These are phyloP conservation scores for Trichoderma brevicompactum DNA, from an alignment of 2,329 filamentous ascomycete species.

Conservation along the genomic window DNA sequence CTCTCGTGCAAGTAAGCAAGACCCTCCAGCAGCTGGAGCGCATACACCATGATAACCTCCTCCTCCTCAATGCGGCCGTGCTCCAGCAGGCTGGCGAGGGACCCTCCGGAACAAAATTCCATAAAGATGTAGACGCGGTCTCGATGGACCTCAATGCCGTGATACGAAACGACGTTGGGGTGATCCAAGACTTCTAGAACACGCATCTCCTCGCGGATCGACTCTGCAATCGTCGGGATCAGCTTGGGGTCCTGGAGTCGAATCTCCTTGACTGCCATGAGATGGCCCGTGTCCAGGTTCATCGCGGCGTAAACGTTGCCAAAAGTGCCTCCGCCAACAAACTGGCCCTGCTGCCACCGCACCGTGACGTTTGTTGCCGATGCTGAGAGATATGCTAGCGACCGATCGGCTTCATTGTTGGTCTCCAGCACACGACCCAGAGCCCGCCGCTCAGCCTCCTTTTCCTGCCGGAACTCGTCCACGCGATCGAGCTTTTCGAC, in stretches of 20 bases:
- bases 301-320: conserved; percentile 97
- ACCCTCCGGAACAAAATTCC: conserved; percentile 98
- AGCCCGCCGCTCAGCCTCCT: conserved; percentile 82
- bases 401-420: conserved; percentile 93
- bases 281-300: conserved; percentile 91
- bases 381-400: conserved; percentile 89
- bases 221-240: conserved; percentile 89
- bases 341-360: conserved; percentile 98
- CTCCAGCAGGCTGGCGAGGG: conserved; percentile 84
- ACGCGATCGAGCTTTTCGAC: conserved; percentile 73
- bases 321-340: conserved; percentile 95
- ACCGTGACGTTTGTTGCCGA: conserved; percentile 94
- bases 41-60: conserved; percentile 96
- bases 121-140: conserved; percentile 99
- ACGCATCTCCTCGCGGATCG: conserved; percentile 96
- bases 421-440: conserved; percentile 91
- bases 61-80: conserved; percentile 98
- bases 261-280: conserved; percentile 99
- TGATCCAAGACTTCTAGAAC: conserved; percentile 95
- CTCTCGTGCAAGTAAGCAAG: conserved; percentile 91
- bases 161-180: conserved; percentile 96
- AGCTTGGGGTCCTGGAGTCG: conserved; percentile 94
- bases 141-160: conserved; percentile 95
- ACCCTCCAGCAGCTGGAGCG: conserved; percentile 90
- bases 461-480: conserved; percentile 77